Percentiles rank a stretch among this genome's conserved stretches.
Conservation (phyloP, 1,139 yeast species). For the Taphrina populina region DNA sequence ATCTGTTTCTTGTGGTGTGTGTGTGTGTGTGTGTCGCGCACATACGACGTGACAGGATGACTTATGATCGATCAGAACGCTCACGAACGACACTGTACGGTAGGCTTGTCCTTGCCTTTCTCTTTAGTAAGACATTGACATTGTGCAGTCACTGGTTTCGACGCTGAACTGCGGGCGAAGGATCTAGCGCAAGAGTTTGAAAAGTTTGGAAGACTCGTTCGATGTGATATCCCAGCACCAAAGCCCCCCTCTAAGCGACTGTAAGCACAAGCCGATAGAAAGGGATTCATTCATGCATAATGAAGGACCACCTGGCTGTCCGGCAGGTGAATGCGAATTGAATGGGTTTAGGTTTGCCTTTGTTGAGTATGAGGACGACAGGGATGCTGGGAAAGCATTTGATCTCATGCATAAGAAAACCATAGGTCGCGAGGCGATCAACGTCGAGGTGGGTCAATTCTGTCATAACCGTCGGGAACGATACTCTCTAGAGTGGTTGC, state of each 20-base stretch:
- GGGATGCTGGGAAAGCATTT: conserved; percentile 64
- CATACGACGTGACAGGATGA: too few species aligned
- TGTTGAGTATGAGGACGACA: conserved; percentile 61
- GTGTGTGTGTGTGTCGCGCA: too few species aligned
- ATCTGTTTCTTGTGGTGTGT: too few species aligned
- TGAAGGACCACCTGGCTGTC: too few species aligned
- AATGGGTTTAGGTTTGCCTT: conserved; percentile 57
- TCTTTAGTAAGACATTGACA: too few species aligned
- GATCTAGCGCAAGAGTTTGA: conserved; percentile 70
- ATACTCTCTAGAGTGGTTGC: too few species aligned
- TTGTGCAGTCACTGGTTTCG: conserved; percentile 55
- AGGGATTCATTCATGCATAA: too few species aligned
- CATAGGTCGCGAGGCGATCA: conserved; percentile 42
- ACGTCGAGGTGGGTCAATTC: conserved; percentile 40
- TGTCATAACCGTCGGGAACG: too few species aligned
- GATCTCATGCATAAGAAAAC: conserved; percentile 49
- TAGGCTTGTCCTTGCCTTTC: too few species aligned
- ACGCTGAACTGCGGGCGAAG: conserved; percentile 60
- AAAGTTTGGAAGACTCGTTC: conserved; percentile 63
- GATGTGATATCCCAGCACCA: conserved; percentile 72
- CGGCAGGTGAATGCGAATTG: too few species aligned
- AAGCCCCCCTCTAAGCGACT: conserved; percentile 60
- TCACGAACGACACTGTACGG: not conserved
- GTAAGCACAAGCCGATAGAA: too few species aligned
- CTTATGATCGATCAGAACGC: too few species aligned